Evolutionary conservation across 2,329 filamentous ascomycete genomes (phyloP).

Genomic region (Xylaria sp.): DNA sequence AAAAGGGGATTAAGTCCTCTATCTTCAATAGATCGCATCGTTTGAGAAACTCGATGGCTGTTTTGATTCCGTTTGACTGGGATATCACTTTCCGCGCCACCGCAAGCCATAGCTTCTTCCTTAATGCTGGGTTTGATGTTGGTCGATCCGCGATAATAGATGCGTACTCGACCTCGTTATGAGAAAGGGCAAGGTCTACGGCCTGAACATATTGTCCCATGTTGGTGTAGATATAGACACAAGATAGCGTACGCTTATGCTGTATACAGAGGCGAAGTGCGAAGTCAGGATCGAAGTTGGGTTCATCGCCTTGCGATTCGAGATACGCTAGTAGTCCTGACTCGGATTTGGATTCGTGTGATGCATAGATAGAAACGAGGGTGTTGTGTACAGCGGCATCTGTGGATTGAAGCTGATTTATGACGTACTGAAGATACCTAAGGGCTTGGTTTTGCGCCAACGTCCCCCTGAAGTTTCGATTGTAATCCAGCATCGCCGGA

Average conservation of each 20-base stretch:
- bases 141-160: slow-evolving; percentile 88
- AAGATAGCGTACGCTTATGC: slow-evolving; percentile 89
- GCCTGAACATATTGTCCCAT: slow-evolving; percentile 96
- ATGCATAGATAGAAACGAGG: slow-evolving; percentile 93
- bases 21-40: slow-evolving; percentile 92
- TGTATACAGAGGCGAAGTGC: slow-evolving; percentile 95
- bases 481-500: slow-evolving; percentile 93
- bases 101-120: slow-evolving; percentile 95
- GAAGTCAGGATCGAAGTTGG: slow-evolving; percentile 93
- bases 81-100: slow-evolving; percentile 95
- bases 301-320: slow-evolving; percentile 87
- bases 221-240: slow-evolving; percentile 95
- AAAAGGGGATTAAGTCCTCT: slow-evolving; percentile 97
- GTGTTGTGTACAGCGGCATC: slow-evolving; percentile 96
- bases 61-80: slow-evolving; percentile 86
- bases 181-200: slow-evolving; percentile 89
- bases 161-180: slow-evolving; percentile 89
- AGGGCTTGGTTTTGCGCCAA: slow-evolving; percentile 87
- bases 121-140: slow-evolving; percentile 78
- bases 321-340: slow-evolving; percentile 87
- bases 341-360: slow-evolving; percentile 84
- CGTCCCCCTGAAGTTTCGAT: slow-evolving; percentile 76
- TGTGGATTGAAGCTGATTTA: slow-evolving; percentile 83
- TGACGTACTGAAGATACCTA: slow-evolving; percentile 91
- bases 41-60: slow-evolving; percentile 91